phyloP scores from a whole-genome alignment of 352 stramenopile species.

The Phytophthora pluvialis region DNA sequence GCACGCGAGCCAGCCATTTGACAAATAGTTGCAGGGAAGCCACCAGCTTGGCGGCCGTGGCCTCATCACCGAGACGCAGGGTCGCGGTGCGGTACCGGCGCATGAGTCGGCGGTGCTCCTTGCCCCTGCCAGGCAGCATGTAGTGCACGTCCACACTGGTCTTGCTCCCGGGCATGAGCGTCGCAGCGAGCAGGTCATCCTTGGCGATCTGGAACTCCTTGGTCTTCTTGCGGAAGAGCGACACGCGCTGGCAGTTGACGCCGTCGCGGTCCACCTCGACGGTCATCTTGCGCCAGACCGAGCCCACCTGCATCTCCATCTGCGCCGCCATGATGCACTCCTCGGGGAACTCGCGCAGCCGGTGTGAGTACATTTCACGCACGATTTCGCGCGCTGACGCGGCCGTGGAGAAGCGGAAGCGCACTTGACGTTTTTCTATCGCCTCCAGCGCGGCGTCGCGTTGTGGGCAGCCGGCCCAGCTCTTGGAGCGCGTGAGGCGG shows the following conservation, averaged over 20 bases:
- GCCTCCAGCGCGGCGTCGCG: constrained; percentile 60
- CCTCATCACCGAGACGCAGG: constrained; percentile 43
- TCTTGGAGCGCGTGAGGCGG: constrained; percentile 54
- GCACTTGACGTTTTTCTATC: constrained; percentile 60
- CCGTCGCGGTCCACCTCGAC: constrained; percentile 62
- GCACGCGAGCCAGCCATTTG: constrained; percentile 78
- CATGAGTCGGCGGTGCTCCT: constrained; percentile 60
- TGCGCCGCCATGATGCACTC: constrained; percentile 41
- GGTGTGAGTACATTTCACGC: constrained; percentile 73
- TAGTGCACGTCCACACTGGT: constrained; percentile 61
- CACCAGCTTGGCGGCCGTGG: constrained; percentile 42
- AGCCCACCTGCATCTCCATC: constrained; percentile 53
- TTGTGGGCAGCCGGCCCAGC: constrained; percentile 51
- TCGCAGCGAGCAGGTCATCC: constrained; percentile 63
- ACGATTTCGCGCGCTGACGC: constrained; percentile 64
- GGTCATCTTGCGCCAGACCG: constrained; percentile 60
- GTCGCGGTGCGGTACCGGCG: constrained; percentile 55
- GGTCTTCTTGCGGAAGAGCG: constrained; percentile 66
- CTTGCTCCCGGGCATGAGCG: constrained; percentile 31
- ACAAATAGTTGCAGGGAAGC: constrained; percentile 58
- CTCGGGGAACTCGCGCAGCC: constrained; percentile 61
- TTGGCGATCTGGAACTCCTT: constrained; percentile 58
- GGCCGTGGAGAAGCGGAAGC: constrained; percentile 68
- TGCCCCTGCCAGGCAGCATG: constrained; percentile 64
- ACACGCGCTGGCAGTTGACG: constrained; percentile 56